Percentiles rank a stretch among this genome's conserved stretches.
Evolutionary conservation across 768 basidiomycete genomes (phyloP).

Genomic region (Boletus sensibilis): DNA sequence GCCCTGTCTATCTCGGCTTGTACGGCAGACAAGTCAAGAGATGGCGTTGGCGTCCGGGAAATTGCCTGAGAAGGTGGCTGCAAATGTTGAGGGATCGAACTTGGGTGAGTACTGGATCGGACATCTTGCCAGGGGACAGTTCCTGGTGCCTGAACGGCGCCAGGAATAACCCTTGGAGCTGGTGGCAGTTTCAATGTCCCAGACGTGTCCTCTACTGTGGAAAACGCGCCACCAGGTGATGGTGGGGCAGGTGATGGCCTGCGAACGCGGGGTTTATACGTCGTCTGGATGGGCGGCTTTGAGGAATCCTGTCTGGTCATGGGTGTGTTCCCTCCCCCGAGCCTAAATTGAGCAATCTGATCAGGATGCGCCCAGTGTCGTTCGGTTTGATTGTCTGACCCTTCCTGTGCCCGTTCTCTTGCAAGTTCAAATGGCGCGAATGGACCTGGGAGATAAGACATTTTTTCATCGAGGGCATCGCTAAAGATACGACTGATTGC

Average conservation of each 20-base stretch:
- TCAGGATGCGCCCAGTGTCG: constrained; percentile 44
- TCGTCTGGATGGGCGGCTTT: constrained; percentile 49
- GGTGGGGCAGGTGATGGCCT: constrained; percentile 46
- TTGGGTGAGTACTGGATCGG: constrained; percentile 11
- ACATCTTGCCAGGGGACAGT: constrained; percentile 48
- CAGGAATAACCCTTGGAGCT: constrained; percentile 33
- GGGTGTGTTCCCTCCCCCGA: constrained; percentile 33
- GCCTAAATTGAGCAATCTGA: constrained; percentile 28
- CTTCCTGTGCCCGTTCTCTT: constrained; percentile 46
- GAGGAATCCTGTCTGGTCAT: constrained; percentile 29
- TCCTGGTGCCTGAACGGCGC: constrained; percentile 48
- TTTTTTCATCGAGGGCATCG: constrained; percentile 73
- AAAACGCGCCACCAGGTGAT: constrained; percentile 16
- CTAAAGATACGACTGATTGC: constrained; percentile 87
- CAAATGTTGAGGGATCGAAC: constrained; percentile 29
- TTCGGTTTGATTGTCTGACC: constrained; percentile 33
- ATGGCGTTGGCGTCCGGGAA: constrained; percentile 70
- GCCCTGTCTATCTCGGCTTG: constrained; percentile 79
- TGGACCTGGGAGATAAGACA: constrained; percentile 64
- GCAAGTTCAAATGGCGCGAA: constrained; percentile 68
- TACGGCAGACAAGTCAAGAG: constrained; percentile 64
- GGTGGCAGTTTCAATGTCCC: constrained; percentile 1
- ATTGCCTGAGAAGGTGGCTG: constrained; percentile 47
- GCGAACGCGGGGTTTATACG: constrained; percentile 73
- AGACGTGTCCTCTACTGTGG: constrained; percentile 49